These are phyloP conservation scores for Lachancea kluyveri DNA, from an alignment of 805 yeast species.

Conservation along the genomic window DNA sequence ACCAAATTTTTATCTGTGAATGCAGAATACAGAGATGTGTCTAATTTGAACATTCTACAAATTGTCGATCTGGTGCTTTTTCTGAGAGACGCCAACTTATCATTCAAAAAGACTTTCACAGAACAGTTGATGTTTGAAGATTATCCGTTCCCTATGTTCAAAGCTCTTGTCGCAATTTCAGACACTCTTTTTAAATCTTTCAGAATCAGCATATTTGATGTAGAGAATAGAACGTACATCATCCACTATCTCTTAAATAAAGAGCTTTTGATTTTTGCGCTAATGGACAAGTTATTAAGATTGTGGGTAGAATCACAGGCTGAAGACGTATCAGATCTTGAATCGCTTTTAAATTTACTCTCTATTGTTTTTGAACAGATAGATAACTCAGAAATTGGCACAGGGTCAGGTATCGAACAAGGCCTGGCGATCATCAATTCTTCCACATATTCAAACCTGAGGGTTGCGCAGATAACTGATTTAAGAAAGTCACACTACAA, in stretches of 20 bases:
- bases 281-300: constrained; percentile 51
- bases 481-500: constrained; percentile 33
- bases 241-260: constrained; percentile 32
- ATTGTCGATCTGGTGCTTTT: constrained; percentile 51
- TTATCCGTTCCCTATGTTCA: constrained; percentile 43
- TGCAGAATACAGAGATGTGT: constrained; percentile 8
- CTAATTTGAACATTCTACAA: constrained; percentile 32
- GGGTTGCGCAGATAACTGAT: constrained; percentile 46
- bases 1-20: constrained; percentile 7
- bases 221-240: constrained; percentile 15
- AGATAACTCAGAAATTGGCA: no score
- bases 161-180: constrained; percentile 32
- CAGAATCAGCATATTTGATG: constrained; percentile 24
- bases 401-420: constrained; percentile 41
- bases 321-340: constrained; percentile 46
- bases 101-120: constrained; percentile 55
- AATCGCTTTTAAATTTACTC: constrained; percentile 39
- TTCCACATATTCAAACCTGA: constrained; percentile 42
- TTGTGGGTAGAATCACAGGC: constrained; percentile 56
- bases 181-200: constrained; percentile 24
- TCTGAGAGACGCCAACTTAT: constrained; percentile 48
- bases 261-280: constrained; percentile 48
- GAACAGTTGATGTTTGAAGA: constrained; percentile 62
- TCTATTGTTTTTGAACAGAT: constrained; percentile 6
- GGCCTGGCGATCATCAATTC: constrained; percentile 38